Conservation (phyloP, 2,329 filamentous ascomycete species). For the Thermochaetoides dissita region DNA sequence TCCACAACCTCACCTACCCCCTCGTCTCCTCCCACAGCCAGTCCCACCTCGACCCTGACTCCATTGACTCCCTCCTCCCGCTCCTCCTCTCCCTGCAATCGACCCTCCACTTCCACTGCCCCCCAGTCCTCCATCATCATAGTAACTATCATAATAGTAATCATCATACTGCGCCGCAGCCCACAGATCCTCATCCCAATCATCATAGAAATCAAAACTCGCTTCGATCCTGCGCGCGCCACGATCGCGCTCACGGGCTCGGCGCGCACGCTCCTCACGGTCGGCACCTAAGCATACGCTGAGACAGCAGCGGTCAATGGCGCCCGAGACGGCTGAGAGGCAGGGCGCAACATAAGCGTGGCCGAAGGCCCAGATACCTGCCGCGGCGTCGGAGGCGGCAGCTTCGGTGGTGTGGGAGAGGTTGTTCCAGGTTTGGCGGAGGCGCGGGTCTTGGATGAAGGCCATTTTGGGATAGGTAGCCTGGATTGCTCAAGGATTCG, state of each 20-base stretch:
- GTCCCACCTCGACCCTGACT: no score
- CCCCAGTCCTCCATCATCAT: constrained; percentile 51
- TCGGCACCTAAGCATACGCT: constrained; percentile 53
- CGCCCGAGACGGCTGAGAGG: constrained; percentile 49
- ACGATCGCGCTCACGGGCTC: constrained; percentile 49
- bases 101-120: constrained; percentile 50
- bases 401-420: constrained; percentile 81
- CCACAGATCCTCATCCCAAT: constrained; percentile 61
- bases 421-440: constrained; percentile 87
- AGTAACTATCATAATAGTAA: constrained; percentile 57
- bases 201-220: constrained; percentile 94
- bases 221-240: constrained; percentile 53
- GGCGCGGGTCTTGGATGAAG: constrained; percentile 66
- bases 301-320: constrained; percentile 63
- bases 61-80: constrained; percentile 55
- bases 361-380: constrained; percentile 76
- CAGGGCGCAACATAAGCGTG: constrained; percentile 78
- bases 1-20: constrained; percentile 59
- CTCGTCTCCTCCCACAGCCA: no score
- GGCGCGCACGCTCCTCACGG: constrained; percentile 59
- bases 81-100: constrained; percentile 51
- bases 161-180: constrained; percentile 16
- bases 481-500: no score
- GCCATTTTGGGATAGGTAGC: constrained; percentile 27
- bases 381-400: constrained; percentile 82